Percentiles rank a stretch among this genome's conserved stretches.
phyloP scores from a whole-genome alignment of 371 early-diverging fungal genomes.

The Syncephalastrum monosporum region DNA sequence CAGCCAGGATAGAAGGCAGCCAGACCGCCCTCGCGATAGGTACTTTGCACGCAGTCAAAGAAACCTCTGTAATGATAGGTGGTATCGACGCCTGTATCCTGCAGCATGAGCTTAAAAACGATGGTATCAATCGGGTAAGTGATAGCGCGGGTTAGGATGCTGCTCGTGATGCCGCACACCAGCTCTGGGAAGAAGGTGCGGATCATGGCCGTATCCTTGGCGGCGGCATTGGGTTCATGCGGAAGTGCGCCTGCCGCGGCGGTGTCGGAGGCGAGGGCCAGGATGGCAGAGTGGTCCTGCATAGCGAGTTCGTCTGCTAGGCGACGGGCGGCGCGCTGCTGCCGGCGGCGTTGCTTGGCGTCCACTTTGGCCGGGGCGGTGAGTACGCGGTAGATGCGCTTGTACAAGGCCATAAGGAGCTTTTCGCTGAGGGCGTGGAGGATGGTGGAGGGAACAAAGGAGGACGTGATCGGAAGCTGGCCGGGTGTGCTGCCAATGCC shows the following conservation, averaged over 20 bases:
- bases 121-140: conserved; percentile 58
- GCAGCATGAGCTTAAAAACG: conserved; percentile 53
- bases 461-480: conserved; percentile 31
- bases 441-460: conserved; percentile 54
- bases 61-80: conserved; percentile 46
- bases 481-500: conserved; percentile 17
- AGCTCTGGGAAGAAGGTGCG: conserved; percentile 62
- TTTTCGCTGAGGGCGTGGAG: conserved; percentile 50
- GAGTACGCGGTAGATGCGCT: conserved; percentile 26
- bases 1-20: conserved; percentile 46
- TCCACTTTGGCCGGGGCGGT: conserved; percentile 7
- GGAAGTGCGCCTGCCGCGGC: too few species aligned
- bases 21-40: conserved; percentile 37
- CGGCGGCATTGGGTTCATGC: conserved; percentile 9
- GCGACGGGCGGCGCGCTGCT: conserved; percentile 6
- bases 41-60: conserved; percentile 40
- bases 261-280: too few species aligned
- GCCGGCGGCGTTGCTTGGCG: conserved; percentile 18
- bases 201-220: conserved; percentile 27
- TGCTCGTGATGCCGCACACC: conserved; percentile 54
- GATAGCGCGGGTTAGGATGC: conserved; percentile 47
- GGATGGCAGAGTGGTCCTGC: too few species aligned
- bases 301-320: too few species aligned
- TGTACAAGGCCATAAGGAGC: conserved; percentile 48
- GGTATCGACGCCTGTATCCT: conserved; percentile 45